Conservation (phyloP, 148 eudicot genomes). For the Chenopodium formosanum region DNA sequence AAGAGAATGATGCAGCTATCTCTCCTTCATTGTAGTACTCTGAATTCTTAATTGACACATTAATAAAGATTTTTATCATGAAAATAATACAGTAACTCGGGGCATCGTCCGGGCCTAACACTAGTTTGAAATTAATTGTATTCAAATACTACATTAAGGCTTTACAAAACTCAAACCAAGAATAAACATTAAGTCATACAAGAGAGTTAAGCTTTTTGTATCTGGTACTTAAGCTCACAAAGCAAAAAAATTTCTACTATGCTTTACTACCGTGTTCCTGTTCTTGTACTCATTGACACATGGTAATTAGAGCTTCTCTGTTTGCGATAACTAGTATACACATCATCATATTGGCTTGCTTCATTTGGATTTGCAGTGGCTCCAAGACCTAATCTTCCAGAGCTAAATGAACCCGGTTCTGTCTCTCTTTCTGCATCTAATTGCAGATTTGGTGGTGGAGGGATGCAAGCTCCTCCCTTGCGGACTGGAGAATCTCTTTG, state of each 20-base stretch:
- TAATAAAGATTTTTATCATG: no score
- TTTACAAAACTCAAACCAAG: background rate
- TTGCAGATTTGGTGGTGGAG: conserved; percentile 82
- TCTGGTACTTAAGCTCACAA: background rate
- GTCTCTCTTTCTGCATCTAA: conserved; percentile 45
- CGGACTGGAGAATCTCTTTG: conserved; percentile 71
- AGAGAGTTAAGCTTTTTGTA: background rate
- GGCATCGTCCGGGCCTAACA: no score
- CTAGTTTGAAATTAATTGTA: no score
- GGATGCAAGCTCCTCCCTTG: conserved; percentile 95
- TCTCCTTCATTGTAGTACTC: no score
- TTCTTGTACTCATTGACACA: conserved; percentile 80
- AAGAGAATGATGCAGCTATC: no score
- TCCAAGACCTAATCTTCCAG: conserved; percentile 87
- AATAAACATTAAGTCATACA: background rate
- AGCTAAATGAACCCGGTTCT: conserved; percentile 57
- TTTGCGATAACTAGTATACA: conserved; percentile 80
- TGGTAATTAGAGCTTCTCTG: conserved; percentile 85
- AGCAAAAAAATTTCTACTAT: background rate
- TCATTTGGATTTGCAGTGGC: conserved; percentile 73
- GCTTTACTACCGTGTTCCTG: conserved; percentile 32
- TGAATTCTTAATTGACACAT: no score
- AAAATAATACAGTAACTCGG: no score
- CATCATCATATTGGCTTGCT: conserved; percentile 90
- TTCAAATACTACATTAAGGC: background rate